These are phyloP conservation scores for Corylus avellana DNA, from an alignment of 306 rosid genomes.

Conservation along the genomic window DNA sequence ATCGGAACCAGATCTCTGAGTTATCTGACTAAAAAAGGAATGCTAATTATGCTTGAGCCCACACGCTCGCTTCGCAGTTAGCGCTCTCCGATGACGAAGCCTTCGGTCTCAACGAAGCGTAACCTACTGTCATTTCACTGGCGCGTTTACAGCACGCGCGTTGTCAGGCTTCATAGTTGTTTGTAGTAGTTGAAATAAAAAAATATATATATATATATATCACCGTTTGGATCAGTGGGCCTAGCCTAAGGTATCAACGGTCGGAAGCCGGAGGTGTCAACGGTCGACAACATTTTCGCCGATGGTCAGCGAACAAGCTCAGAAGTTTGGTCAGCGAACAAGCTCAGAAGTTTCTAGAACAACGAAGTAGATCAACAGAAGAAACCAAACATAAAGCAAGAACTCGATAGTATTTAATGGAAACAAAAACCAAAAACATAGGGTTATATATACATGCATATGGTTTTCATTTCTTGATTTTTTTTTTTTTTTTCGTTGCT, in stretches of 20 bases:
- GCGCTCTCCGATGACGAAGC: slow-evolving; percentile 23
- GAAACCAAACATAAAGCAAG: neutral
- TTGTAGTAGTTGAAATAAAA: too few relatives aligned
- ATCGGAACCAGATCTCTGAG: slow-evolving; percentile 41
- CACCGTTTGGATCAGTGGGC: neutral
- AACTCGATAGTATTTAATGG: neutral
- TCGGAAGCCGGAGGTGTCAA: neutral
- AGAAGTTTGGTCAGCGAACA: neutral
- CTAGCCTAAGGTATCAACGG: neutral
- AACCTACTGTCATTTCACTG: neutral
- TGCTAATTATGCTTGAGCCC: slow-evolving; percentile 46
- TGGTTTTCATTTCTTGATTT: slow-evolving; percentile 1
- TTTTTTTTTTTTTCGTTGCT: neutral
- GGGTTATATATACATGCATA: slow-evolving; percentile 2
- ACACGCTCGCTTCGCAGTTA: slow-evolving; percentile 54
- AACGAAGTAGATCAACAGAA: neutral
- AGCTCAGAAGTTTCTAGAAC: neutral
- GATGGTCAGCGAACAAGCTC: neutral
- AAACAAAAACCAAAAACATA: slow-evolving; percentile 12
- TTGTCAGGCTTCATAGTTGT: too few relatives aligned
- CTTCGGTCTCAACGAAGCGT: neutral
- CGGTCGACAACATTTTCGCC: neutral
- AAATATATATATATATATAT: too few relatives aligned
- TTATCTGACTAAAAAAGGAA: slow-evolving; percentile 24
- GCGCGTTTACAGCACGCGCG: too few relatives aligned